Conservation (phyloP, 805 yeast genomes). For the Yamadazyma takamatsuzukensis region DNA sequence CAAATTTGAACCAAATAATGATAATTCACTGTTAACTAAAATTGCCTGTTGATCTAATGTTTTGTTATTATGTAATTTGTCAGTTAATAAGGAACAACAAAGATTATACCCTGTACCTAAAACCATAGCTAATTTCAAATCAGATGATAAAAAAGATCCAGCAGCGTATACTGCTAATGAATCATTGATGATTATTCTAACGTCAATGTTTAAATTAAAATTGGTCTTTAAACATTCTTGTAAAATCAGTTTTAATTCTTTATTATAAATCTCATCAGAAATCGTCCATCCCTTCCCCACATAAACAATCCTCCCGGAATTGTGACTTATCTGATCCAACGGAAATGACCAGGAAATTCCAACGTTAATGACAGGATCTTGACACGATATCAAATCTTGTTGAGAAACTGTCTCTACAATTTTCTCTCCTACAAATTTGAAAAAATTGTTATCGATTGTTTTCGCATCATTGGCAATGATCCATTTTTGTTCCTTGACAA, state of each 20-base stretch:
- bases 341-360: slow-evolving; percentile 45
- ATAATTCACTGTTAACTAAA: slow-evolving; percentile 50
- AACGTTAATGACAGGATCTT: slow-evolving; percentile 9
- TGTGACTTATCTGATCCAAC: slow-evolving; percentile 35
- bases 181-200: slow-evolving; percentile 55
- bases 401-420: slow-evolving; percentile 16
- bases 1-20: slow-evolving; percentile 48
- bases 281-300: slow-evolving; percentile 63
- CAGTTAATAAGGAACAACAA: slow-evolving; percentile 35
- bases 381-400: slow-evolving; percentile 6
- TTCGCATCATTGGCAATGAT: slow-evolving; percentile 35
- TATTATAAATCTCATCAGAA: slow-evolving; percentile 36
- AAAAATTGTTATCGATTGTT: slow-evolving; percentile 38
- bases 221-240: slow-evolving; percentile 25
- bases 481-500: slow-evolving; percentile 36
- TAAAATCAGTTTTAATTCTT: slow-evolving; percentile 41
- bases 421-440: slow-evolving; percentile 37
- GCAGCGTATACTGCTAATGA: slow-evolving; percentile 64
- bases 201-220: slow-evolving; percentile 25
- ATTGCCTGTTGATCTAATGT: slow-evolving; percentile 11
- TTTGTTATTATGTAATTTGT: slow-evolving; percentile 14
- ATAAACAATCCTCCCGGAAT: slow-evolving; percentile 43
- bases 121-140: slow-evolving; percentile 50
- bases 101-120: slow-evolving; percentile 68
- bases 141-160: slow-evolving; percentile 37